These are phyloP conservation scores for Fraxinus greggii DNA, from an alignment of 305 asterid genomes.

Conservation along the genomic window DNA sequence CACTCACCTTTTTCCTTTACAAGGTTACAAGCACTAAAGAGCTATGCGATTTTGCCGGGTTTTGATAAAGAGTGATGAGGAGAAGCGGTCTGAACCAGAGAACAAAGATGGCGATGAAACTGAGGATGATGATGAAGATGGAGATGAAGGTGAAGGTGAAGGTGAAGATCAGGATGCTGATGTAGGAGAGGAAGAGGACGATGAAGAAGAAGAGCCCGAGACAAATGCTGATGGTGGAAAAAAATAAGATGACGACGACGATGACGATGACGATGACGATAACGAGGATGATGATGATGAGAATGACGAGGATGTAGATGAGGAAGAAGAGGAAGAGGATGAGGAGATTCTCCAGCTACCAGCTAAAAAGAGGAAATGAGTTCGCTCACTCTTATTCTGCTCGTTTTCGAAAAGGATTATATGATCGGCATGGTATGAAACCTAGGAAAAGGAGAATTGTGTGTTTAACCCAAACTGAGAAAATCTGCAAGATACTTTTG, in stretches of 20 bases:
- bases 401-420: slow-evolving; percentile 1
- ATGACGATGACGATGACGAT: slow-evolving; percentile 20
- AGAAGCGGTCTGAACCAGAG: slow-evolving; percentile 31
- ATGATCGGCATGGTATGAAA: background rate
- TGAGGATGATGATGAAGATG: slow-evolving; percentile 24
- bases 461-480: background rate
- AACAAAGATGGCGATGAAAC: slow-evolving; percentile 29
- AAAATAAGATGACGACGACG: slow-evolving; percentile 5
- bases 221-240: slow-evolving; percentile 38
- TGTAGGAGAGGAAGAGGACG: slow-evolving; percentile 14
- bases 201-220: slow-evolving; percentile 21
- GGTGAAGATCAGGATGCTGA: background rate
- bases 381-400: background rate
- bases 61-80: background rate
- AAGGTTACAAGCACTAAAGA: slow-evolving; percentile 5
- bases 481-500: background rate
- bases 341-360: slow-evolving; percentile 37
- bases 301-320: background rate
- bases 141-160: slow-evolving; percentile 8
- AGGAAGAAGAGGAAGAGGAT: slow-evolving; percentile 25
- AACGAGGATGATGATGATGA: background rate
- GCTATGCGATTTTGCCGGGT: slow-evolving; percentile 19
- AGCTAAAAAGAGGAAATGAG: slow-evolving; percentile 35
- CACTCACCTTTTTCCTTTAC: background rate
- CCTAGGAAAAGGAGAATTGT: slow-evolving; percentile 9